These are phyloP conservation scores for Rossbeevera mucosa DNA, from an alignment of 768 basidiomycete species.

Conservation along the genomic window DNA sequence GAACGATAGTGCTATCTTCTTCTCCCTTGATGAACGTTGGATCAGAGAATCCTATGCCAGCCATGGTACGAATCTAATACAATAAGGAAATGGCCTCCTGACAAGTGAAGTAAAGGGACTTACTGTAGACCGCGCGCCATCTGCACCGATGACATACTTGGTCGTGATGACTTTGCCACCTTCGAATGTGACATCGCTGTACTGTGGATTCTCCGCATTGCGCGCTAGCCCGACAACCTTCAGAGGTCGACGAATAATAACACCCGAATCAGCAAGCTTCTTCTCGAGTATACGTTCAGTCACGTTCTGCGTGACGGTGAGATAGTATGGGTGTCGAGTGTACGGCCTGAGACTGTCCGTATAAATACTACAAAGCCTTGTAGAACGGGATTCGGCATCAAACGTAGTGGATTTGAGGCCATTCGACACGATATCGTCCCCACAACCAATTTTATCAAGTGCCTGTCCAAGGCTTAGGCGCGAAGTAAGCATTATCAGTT, in stretches of 20 bases:
- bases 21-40: constrained; percentile 32
- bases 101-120: constrained; percentile 1
- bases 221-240: constrained; percentile 37
- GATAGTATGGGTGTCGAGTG: constrained; percentile 42
- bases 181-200: constrained; percentile 44
- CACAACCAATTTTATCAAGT: constrained; percentile 41
- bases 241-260: constrained; percentile 35
- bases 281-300: constrained; percentile 41
- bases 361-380: constrained; percentile 25
- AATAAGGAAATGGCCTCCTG: background rate
- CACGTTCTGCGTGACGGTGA: constrained; percentile 40
- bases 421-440: constrained; percentile 36
- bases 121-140: constrained; percentile 46
- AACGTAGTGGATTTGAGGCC: constrained; percentile 33
- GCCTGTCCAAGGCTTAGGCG: constrained; percentile 39
- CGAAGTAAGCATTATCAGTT: background rate
- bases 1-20: constrained; percentile 27
- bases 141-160: constrained; percentile 48
- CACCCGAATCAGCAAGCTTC: constrained; percentile 29
- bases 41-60: constrained; percentile 42
- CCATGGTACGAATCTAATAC: constrained; percentile 39
- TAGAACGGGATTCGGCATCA: constrained; percentile 30
- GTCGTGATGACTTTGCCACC: constrained; percentile 40
- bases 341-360: constrained; percentile 34
- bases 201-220: constrained; percentile 22